Percentiles rank a stretch among this genome's conserved stretches.
phyloP scores from a whole-genome alignment of 129 eudicot genomes.

The Sambucus nigra region DNA sequence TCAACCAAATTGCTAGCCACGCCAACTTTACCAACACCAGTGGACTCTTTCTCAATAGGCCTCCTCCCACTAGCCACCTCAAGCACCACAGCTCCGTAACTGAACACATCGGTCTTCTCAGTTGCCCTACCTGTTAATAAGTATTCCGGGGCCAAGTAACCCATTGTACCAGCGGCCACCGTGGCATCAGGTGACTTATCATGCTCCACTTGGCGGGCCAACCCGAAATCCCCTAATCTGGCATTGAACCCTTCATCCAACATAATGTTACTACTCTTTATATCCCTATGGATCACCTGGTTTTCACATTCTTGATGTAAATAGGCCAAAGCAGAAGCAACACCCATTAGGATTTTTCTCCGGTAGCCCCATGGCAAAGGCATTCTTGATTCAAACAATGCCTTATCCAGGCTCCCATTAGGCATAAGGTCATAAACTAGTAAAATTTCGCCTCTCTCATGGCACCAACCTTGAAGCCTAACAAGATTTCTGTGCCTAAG shows the following conservation, averaged over 20 bases:
- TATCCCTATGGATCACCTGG: conserved; percentile 85
- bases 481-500: conserved; percentile 91
- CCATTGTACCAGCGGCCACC: conserved; percentile 93
- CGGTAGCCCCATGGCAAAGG: conserved; percentile 59
- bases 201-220: conserved; percentile 72
- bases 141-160: conserved; percentile 88
- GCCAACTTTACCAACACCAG: conserved; percentile 26
- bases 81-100: conserved; percentile 87
- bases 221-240: conserved; percentile 81
- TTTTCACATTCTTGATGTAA: conserved; percentile 92
- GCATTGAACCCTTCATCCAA: conserved; percentile 88
- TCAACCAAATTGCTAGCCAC: conserved; percentile 56
- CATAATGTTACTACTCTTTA: conserved; percentile 87
- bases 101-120: conserved; percentile 82
- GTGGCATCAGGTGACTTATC: conserved; percentile 92
- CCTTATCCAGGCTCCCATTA: conserved; percentile 93
- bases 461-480: conserved; percentile 92
- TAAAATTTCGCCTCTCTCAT: conserved; percentile 81
- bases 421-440: conserved; percentile 83
- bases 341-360: conserved; percentile 59
- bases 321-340: conserved; percentile 89
- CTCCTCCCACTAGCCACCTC: conserved; percentile 92
- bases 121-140: conserved; percentile 83
- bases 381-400: conserved; percentile 67
- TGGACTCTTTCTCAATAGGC: conserved; percentile 62